Conservation (phyloP, 73 alveolate genomes). For the Paramecium sonneborni region DNA sequence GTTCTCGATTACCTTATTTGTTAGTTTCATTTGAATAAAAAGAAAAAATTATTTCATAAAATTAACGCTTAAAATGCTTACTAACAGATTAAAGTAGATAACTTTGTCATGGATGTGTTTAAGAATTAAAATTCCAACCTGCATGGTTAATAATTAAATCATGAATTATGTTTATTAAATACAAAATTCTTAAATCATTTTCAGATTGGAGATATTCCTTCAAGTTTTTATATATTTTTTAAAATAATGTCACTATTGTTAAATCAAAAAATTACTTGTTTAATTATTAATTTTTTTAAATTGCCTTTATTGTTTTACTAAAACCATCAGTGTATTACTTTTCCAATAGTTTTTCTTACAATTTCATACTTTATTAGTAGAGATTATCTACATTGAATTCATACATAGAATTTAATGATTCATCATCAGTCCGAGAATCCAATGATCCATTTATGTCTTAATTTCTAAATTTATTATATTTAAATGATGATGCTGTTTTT, state of each 20-base stretch:
- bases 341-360: neutral
- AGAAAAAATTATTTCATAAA: neutral
- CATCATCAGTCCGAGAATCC: conserved; percentile 4
- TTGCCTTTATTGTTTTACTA: neutral
- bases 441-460: neutral
- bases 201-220: conserved; percentile 20
- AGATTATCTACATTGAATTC: conserved; percentile 28
- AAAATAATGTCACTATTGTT: neutral
- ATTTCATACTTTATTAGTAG: neutral
- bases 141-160: neutral
- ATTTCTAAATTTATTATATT: neutral
- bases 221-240: neutral
- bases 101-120: neutral
- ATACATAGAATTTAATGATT: conserved; percentile 23
- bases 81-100: neutral
- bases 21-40: too few relatives aligned
- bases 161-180: neutral
- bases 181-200: neutral
- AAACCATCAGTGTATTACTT: conserved; percentile 17
- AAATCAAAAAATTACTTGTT: neutral
- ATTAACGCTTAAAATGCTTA: neutral
- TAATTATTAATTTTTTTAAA: neutral
- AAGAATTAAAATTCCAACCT: neutral
- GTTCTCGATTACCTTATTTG: neutral
- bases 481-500: neutral